phyloP scores from a whole-genome alignment of 1,139 yeast genomes.

The Hansenula anomala region DNA sequence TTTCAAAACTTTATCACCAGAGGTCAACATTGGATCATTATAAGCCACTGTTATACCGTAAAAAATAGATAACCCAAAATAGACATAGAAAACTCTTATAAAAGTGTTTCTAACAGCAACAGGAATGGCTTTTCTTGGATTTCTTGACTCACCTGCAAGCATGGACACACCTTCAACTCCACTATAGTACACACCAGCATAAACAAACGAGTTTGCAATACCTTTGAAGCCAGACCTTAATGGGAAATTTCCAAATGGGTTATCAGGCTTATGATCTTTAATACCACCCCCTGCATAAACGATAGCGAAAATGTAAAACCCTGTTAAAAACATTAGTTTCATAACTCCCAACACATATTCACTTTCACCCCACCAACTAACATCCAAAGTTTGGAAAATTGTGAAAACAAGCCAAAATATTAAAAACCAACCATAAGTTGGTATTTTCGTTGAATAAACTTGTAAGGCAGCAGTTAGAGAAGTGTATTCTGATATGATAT shows the following conservation, averaged over 20 bases:
- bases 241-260: conserved; percentile 49
- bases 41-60: conserved; percentile 38
- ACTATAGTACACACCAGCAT: conserved; percentile 56
- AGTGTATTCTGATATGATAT: conserved; percentile 53
- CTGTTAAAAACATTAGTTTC: conserved; percentile 46
- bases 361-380: conserved; percentile 54
- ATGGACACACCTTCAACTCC: conserved; percentile 58
- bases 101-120: conserved; percentile 55
- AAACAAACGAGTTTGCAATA: conserved; percentile 65
- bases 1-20: conserved; percentile 40
- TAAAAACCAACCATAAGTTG: conserved; percentile 52
- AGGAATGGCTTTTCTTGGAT: conserved; percentile 53
- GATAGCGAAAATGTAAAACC: conserved; percentile 53
- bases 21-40: conserved; percentile 15
- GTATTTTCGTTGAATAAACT: conserved; percentile 51
- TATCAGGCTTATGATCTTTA: conserved; percentile 41
- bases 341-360: conserved; percentile 53
- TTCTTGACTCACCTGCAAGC: conserved; percentile 52
- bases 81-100: conserved; percentile 47
- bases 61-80: conserved; percentile 48
- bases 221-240: conserved; percentile 56
- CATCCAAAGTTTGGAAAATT: conserved; percentile 49
- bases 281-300: conserved; percentile 67
- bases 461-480: conserved; percentile 47
- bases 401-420: conserved; percentile 54